Conservation (phyloP, 257 asterid species). For the Dorcoceras hygrometricum region DNA sequence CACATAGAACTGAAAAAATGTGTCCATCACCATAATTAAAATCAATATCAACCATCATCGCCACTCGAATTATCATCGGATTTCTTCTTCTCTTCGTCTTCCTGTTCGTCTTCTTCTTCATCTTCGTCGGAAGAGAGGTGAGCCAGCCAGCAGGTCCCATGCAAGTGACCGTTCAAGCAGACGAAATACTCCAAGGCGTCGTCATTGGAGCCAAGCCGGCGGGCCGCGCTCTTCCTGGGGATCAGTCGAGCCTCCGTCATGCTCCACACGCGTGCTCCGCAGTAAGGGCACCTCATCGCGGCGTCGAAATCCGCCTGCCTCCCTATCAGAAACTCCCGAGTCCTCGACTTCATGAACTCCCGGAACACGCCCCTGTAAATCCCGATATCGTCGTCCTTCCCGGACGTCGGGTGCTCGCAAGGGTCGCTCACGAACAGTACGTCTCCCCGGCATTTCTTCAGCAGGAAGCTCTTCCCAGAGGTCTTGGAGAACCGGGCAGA, state of each 20-base stretch:
- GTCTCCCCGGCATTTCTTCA: slow-evolving; percentile 57
- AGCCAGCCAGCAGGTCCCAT: slow-evolving; percentile 75
- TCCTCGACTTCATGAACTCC: slow-evolving; percentile 59
- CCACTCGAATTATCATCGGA: neutral
- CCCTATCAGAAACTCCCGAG: slow-evolving; percentile 57
- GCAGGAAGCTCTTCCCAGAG: slow-evolving; percentile 68
- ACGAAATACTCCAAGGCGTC: slow-evolving; percentile 72
- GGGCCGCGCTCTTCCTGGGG: slow-evolving; percentile 59
- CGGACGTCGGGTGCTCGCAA: slow-evolving; percentile 60
- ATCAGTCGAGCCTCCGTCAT: slow-evolving; percentile 74
- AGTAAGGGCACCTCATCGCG: slow-evolving; percentile 58
- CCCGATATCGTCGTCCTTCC: slow-evolving; percentile 47
- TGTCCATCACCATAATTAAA: no score
- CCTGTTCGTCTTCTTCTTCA: neutral
- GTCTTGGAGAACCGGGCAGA: slow-evolving; percentile 82
- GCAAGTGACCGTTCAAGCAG: slow-evolving; percentile 79
- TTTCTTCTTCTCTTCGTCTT: neutral
- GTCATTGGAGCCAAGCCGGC: slow-evolving; percentile 68
- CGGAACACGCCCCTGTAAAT: slow-evolving; percentile 71
- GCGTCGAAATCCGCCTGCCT: slow-evolving; percentile 55
- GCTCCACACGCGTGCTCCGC: slow-evolving; percentile 81
- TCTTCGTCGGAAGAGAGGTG: slow-evolving; percentile 55
- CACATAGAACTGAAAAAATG: neutral
- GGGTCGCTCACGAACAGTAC: slow-evolving; percentile 78
- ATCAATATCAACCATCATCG: no score